Percentiles rank a stretch among this genome's conserved stretches.
These are phyloP conservation scores for Aphanomyces astaci DNA, from an alignment of 352 stramenopile genomes.

Conservation along the genomic window DNA sequence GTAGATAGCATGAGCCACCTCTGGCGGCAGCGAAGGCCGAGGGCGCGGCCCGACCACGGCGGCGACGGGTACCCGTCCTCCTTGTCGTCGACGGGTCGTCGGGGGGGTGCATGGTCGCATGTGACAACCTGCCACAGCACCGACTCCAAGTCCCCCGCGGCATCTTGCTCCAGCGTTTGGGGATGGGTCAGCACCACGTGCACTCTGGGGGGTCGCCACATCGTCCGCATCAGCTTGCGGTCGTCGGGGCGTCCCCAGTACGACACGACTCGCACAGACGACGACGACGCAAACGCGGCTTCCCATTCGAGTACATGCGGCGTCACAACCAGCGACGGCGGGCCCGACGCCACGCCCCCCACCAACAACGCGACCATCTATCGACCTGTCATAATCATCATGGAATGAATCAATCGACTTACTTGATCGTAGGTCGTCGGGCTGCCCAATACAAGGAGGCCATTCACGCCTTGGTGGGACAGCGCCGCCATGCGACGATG, in stretches of 20 bases:
- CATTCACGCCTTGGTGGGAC: conserved; percentile 11
- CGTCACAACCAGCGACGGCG: conserved; percentile 46
- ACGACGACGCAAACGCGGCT: conserved; percentile 26
- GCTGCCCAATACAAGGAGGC: not conserved
- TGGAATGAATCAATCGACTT: not conserved
- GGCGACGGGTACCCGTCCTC: conserved; percentile 17
- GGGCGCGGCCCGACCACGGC: conserved; percentile 38
- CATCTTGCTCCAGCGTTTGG: conserved; percentile 49
- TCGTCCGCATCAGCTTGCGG: too few relatives aligned
- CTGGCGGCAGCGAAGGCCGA: conserved; percentile 58
- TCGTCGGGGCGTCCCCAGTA: too few relatives aligned
- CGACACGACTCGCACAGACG: conserved; percentile 33
- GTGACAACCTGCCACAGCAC: conserved; percentile 42
- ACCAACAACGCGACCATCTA: conserved; percentile 24
- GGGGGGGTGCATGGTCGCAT: conserved; percentile 20
- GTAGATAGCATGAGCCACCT: conserved; percentile 36
- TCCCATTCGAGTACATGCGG: conserved; percentile 38
- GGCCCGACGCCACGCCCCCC: conserved; percentile 7
- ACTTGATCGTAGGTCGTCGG: not conserved
- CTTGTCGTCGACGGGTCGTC: not conserved
- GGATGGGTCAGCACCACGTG: conserved; percentile 55
- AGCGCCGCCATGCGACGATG: conserved; percentile 2
- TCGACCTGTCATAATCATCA: not conserved
- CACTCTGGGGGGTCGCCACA: conserved; percentile 32
- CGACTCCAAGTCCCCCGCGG: conserved; percentile 29